A percentile compares a stretch with the other conserved stretches of the same genome.
Evolutionary conservation across 169 alveolate species (phyloP).

Genomic region (Amoebophrya sp.): DNA sequence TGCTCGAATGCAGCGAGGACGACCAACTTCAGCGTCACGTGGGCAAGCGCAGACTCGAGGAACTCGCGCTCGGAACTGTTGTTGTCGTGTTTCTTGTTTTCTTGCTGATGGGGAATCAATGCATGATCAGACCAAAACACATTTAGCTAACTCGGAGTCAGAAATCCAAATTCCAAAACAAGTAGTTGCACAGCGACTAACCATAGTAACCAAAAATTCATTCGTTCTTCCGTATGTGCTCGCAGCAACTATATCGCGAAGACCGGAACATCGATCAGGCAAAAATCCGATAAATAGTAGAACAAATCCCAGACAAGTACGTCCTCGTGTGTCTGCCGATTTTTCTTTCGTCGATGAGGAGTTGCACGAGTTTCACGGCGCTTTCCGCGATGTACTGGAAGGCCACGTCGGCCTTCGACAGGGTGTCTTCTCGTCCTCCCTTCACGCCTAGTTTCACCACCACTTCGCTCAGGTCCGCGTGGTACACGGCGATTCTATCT

Average conservation of each 20-base stretch:
- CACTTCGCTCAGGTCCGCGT: neutral
- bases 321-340: neutral
- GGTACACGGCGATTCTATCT: neutral
- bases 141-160: no score
- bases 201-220: no score
- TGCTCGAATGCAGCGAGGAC: neutral
- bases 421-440: neutral
- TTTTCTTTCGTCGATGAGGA: neutral
- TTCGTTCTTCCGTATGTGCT: no score
- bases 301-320: no score
- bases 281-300: no score
- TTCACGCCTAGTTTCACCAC: neutral
- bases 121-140: no score
- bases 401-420: neutral
- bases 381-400: neutral
- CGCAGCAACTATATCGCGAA: no score
- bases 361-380: neutral
- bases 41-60: neutral
- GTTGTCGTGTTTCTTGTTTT: no score
- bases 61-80: neutral
- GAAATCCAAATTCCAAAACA: no score
- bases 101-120: no score
- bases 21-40: neutral
- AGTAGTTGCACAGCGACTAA: no score
- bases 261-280: no score